phyloP scores from a whole-genome alignment of 441 rosid genomes.

The Francoa sonchifolia region DNA sequence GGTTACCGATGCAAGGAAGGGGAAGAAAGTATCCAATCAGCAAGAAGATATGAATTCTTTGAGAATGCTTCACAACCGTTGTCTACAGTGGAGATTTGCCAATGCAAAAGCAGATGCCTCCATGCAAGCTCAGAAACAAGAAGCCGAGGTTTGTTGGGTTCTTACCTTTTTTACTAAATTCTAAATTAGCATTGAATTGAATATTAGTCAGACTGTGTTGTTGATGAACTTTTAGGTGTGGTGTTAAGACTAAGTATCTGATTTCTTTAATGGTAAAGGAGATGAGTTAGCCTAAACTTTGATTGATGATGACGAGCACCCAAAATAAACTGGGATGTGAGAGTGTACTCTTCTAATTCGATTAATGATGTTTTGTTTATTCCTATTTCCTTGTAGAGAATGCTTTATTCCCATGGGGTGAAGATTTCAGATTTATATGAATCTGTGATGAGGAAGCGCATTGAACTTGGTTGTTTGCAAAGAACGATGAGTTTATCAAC shows the following conservation, averaged over 20 bases:
- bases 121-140: conserved; percentile 34
- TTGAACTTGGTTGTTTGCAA: conserved; percentile 31
- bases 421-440: conserved; percentile 41
- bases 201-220: background rate
- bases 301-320: too few species aligned
- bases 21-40: conserved; percentile 34
- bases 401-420: conserved; percentile 36
- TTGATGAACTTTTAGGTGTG: background rate
- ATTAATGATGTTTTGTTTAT: background rate
- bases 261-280: too few species aligned
- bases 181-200: background rate
- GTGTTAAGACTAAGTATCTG: background rate
- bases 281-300: too few species aligned
- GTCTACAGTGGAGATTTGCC: conserved; percentile 67
- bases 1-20: conserved; percentile 25
- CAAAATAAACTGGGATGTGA: too few species aligned
- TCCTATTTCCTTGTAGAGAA: conserved; percentile 30
- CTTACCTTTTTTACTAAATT: background rate
- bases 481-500: conserved; percentile 27
- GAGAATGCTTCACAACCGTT: conserved; percentile 48
- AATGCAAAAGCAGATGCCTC: conserved; percentile 52
- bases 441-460: conserved; percentile 45
- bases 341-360: background rate
- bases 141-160: conserved; percentile 39
- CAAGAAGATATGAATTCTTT: conserved; percentile 51